Conservation (phyloP, 192 early-diverging fungal genomes). For the Thoreauomyces humboldtii region DNA sequence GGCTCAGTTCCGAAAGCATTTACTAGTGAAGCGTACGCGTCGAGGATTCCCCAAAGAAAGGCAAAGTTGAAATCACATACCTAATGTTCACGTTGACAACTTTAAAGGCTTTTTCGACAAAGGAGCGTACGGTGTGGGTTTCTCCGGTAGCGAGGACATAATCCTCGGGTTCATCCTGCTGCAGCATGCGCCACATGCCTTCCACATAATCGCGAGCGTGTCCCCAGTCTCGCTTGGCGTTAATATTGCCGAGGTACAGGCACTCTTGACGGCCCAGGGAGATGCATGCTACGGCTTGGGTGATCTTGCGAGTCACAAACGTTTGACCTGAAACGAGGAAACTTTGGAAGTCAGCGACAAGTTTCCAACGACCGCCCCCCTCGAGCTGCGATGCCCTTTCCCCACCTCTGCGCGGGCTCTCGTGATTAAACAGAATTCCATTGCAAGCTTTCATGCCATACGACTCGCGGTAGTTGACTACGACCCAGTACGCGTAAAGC, state of each 20-base stretch:
- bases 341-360: neutral
- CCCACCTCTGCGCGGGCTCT: constrained; percentile 1
- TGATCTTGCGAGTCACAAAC: constrained; percentile 78
- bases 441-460: constrained; percentile 79
- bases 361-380: too few relatives aligned
- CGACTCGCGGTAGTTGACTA: constrained; percentile 76
- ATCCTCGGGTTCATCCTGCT: constrained; percentile 70
- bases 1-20: constrained; percentile 1
- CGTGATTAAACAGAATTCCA: constrained; percentile 48
- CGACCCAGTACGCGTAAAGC: constrained; percentile 79
- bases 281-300: constrained; percentile 72
- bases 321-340: constrained; percentile 40
- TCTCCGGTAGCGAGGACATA: constrained; percentile 78
- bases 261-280: constrained; percentile 64
- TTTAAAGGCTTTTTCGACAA: constrained; percentile 73
- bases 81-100: constrained; percentile 57
- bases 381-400: too few relatives aligned
- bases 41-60: neutral
- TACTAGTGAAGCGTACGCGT: too few relatives aligned
- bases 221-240: constrained; percentile 81
- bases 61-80: constrained; percentile 18
- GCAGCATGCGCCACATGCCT: constrained; percentile 82
- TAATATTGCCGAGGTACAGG: constrained; percentile 72
- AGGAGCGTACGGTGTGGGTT: constrained; percentile 74
- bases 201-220: constrained; percentile 74